Evolutionary conservation across 73 alveolate genomes (phyloP), one percentile per base, ranked within the genome.

Genomic region (Loxodes magnus): DNA sequence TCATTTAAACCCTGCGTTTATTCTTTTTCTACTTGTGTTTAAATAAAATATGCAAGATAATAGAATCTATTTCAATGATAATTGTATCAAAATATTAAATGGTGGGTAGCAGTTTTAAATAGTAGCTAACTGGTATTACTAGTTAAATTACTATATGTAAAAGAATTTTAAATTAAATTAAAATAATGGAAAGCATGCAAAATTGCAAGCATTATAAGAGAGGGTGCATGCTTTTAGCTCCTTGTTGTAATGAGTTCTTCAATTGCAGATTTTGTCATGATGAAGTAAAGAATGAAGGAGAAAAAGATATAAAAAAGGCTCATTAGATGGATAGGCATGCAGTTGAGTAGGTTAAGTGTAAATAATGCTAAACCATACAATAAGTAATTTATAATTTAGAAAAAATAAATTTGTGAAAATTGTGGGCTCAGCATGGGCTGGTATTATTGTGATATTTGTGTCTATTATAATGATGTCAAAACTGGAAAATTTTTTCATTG

Each of bases 251-350:
- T 17, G 79, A 64, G 33, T 78, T 63, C 78, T 83, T 71, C 58
- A 53, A 85, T 5, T 84, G 92, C 46, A 73, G 90, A 44, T 50
- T 74, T 35, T 84, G 96, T 58, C 96, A 84, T 70, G 86, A 84
- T 62, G 75, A 79, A 34, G 68, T 43, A 10, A 61, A 75, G 67
- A 39, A 66, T 16, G 55, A 56, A 19, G 73, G 74, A 34, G 74
- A 71, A 28, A 64, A 60, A 30, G 84, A 76, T 9, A 27, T 49
- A 46, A 73, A 84, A 49, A 67, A 67, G 43, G 51, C 35, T 22
- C 90, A 82, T 49, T 16, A 59, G 36, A 57, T 82, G 66, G 71
- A 77, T 44, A 49, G 91, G 51, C 67, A 48, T 52, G 71, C 69
- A 15, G 79, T 71, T 3, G 15, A 25, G 30, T 60, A 35, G 24